Base-by-base conservation (phyloP, 768 basidiomycete species). In the Asterophora lycoperdoides region DNA sequence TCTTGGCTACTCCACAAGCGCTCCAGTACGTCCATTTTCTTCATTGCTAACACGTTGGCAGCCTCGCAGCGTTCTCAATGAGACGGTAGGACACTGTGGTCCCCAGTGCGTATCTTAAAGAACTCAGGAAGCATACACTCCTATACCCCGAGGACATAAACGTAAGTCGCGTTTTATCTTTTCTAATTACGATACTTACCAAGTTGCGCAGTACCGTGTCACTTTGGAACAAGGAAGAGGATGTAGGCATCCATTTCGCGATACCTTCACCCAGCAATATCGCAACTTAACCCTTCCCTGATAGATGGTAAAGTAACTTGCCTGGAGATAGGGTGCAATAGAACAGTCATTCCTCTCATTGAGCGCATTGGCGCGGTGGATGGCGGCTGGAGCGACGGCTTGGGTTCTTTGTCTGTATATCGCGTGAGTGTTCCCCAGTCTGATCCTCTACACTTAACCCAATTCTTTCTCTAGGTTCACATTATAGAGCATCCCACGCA, bases 321-420 rank as follows among this genome's bases (percentile, higher is more conserved):
- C 51, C 59, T 75, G n/a, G 76, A 80, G 58, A 55, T 66, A n/a
- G 71, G 69, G 6, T 81, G 79, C 56, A 56, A 67, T 17, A 41
- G 32, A 36, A 44, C 60, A 35, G 37, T 49, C 13, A 67, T 80
- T 20, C 41, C 61, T 3, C 64, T 80, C 30, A 53, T 50, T 5
- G 51, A 54, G 30, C 67, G 68, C 43, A 39, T 56, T 14, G 62
- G 57, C 26, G 51, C 51, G 1, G 47, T 54, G 4, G 75, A 76
- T 58, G 73, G 75, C n/a, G 76, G 78, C 10, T 60, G 58, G 52
- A 45, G 43, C 14, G 65, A 66, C 18, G 77, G 80, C 17, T 54
- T 79, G 45, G 78, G 78, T 17, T 73, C 72, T 8, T 56, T 81
- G 33, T 62, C 65, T n/a, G 60, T 69, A 1, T 81, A 75, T 59